Conservation (phyloP, 2,329 filamentous ascomycete genomes). For the Pestalotiopsis fici region DNA sequence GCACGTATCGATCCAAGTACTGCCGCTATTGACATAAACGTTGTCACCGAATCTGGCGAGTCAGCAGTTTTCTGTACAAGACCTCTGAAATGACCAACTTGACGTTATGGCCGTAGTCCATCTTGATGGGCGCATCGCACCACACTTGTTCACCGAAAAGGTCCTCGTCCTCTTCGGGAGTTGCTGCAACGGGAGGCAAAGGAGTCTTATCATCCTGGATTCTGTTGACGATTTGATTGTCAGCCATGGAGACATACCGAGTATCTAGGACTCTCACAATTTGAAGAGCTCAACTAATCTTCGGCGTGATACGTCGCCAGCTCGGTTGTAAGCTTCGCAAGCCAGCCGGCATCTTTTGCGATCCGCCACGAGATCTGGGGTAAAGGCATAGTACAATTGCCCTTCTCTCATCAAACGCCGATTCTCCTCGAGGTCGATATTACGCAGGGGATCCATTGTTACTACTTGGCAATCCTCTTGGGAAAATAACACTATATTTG, state of each 20-base stretch:
- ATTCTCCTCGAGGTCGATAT: slow-evolving; percentile 47
- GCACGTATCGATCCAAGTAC: slow-evolving; percentile 76
- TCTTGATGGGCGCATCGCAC: slow-evolving; percentile 68
- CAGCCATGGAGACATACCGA: background rate
- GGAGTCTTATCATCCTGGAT: slow-evolving; percentile 63
- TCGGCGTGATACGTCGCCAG: slow-evolving; percentile 61
- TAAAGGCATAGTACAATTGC: slow-evolving; percentile 75
- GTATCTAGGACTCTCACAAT: slow-evolving; percentile 54
- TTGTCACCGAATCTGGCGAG: slow-evolving; percentile 59
- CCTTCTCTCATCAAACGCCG: slow-evolving; percentile 61
- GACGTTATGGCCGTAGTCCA: slow-evolving; percentile 80
- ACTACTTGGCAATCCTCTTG: background rate
- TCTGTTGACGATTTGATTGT: slow-evolving; percentile 38
- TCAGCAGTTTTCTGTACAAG: slow-evolving; percentile 7
- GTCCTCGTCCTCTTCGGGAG: slow-evolving; percentile 63
- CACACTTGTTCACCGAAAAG: slow-evolving; percentile 66
- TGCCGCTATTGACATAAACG: slow-evolving; percentile 76
- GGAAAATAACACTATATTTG: background rate
- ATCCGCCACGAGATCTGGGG: slow-evolving; percentile 64
- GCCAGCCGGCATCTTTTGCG: slow-evolving; percentile 65
- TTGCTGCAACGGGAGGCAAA: slow-evolving; percentile 59
- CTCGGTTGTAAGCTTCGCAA: slow-evolving; percentile 63
- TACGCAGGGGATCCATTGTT: slow-evolving; percentile 20
- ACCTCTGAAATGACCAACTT: slow-evolving; percentile 35
- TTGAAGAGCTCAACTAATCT: slow-evolving; percentile 68